These are phyloP conservation scores for Lichtheimia corymbifera DNA, from an alignment of 371 early-diverging fungal genomes.

Conservation along the genomic window DNA sequence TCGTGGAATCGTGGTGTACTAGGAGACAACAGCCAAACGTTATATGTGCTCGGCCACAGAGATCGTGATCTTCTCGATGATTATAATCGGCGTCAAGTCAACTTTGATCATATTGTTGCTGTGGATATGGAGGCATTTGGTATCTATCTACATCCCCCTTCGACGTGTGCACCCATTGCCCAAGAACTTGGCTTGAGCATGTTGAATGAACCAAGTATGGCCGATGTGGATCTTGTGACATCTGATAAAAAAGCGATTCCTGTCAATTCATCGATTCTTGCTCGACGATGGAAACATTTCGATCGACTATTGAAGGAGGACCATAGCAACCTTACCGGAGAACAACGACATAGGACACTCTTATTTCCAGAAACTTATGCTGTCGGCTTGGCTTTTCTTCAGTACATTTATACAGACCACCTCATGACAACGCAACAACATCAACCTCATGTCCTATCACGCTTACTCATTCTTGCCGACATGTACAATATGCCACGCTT, in stretches of 20 bases:
- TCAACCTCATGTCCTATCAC: constrained; percentile 61
- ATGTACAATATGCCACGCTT: constrained; percentile 62
- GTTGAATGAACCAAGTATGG: constrained; percentile 65
- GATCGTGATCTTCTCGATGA: constrained; percentile 71
- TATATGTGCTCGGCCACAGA: constrained; percentile 73
- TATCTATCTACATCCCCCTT: constrained; percentile 58
- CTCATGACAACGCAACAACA: constrained; percentile 69
- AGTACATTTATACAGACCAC: constrained; percentile 75
- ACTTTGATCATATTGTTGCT: constrained; percentile 72
- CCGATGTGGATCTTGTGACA: constrained; percentile 68
- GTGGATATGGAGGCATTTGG: constrained; percentile 79
- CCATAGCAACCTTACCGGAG: neutral
- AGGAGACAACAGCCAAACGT: constrained; percentile 58
- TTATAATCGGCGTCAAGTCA: constrained; percentile 76
- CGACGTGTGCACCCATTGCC: constrained; percentile 55
- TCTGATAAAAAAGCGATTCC: constrained; percentile 59
- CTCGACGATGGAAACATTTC: constrained; percentile 70
- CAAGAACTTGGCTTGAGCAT: constrained; percentile 71
- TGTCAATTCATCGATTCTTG: constrained; percentile 69
- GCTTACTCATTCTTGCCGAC: constrained; percentile 64
- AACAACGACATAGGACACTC: constrained; percentile 33
- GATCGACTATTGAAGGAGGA: constrained; percentile 16
- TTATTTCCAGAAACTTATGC: constrained; percentile 64
- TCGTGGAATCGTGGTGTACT: constrained; percentile 82
- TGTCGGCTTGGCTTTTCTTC: constrained; percentile 68